Conservation (phyloP, 345 rosid genomes). For the Durio zibethinus region DNA sequence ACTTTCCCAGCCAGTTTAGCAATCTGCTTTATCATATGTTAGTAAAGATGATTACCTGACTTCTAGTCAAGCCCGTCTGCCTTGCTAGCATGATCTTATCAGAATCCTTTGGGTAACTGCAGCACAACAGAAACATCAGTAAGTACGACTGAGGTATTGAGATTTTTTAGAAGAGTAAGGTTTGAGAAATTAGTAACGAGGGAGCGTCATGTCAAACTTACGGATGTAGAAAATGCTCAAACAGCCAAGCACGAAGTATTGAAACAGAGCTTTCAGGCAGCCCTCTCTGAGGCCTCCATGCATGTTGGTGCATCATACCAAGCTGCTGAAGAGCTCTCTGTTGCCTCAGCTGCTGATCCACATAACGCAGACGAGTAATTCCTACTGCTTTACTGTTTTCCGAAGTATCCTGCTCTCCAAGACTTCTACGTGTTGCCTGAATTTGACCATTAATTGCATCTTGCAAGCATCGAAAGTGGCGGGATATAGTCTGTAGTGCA, state of each 20-base stretch:
- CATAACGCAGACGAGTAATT: conserved; percentile 78
- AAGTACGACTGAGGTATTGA: background rate
- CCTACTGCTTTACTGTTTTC: conserved; percentile 61
- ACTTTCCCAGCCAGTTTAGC: background rate
- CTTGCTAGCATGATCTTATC: conserved; percentile 98
- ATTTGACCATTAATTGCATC: conserved; percentile 86
- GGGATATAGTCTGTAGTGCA: conserved; percentile 86
- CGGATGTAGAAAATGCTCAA: conserved; percentile 99
- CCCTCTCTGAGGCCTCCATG: conserved; percentile 97
- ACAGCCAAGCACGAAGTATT: conserved; percentile 95
- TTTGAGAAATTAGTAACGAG: background rate
- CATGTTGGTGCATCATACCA: conserved; percentile 87
- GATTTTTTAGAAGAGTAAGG: background rate
- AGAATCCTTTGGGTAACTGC: conserved; percentile 94
- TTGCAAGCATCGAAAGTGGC: conserved; percentile 87
- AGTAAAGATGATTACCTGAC: conserved; percentile 61
- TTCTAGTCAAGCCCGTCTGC: conserved; percentile 92
- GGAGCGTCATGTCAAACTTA: conserved; percentile 31
- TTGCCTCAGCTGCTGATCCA: conserved; percentile 93
- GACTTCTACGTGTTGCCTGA: conserved; percentile 55
- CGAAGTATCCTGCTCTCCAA: conserved; percentile 73
- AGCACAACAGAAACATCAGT: background rate
- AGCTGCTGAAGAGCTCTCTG: conserved; percentile 88
- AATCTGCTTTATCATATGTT: background rate
- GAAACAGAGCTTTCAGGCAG: conserved; percentile 91